These are phyloP conservation scores for Macadamia integrifolia DNA, from an alignment of 164 flowering plant species.

Conservation along the genomic window DNA sequence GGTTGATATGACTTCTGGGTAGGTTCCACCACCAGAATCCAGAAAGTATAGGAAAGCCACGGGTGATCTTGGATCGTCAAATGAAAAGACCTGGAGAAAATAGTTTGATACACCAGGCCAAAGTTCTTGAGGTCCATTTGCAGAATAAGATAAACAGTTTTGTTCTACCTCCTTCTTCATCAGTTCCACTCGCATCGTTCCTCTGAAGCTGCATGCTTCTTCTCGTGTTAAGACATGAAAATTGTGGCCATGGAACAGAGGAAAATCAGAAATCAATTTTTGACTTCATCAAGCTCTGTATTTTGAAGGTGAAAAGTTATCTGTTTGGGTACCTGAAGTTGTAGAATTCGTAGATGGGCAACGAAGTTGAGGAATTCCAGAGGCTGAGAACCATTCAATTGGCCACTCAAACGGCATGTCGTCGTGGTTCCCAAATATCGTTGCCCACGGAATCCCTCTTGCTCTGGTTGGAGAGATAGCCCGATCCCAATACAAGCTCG, in stretches of 20 bases:
- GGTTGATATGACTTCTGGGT: constrained; percentile 74
- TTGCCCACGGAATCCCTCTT: constrained; percentile 78
- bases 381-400: constrained; percentile 71
- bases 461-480: constrained; percentile 63
- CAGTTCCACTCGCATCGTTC: constrained; percentile 60
- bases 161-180: constrained; percentile 46
- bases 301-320: too few relatives aligned
- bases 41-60: constrained; percentile 63
- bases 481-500: constrained; percentile 80
- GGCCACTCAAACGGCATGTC: constrained; percentile 89
- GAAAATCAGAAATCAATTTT: too few relatives aligned
- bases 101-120: constrained; percentile 94
- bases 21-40: constrained; percentile 94
- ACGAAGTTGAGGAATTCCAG: constrained; percentile 54
- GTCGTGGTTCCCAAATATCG: constrained; percentile 82
- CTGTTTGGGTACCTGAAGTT: constrained; percentile 25
- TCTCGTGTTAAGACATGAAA: constrained; percentile 24
- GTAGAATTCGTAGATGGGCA: constrained; percentile 35
- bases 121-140: constrained; percentile 54
- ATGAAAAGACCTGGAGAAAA: constrained; percentile 49
- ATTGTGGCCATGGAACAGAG: not conserved
- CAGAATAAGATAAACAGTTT: constrained; percentile 42
- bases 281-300: too few relatives aligned
- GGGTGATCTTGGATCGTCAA: constrained; percentile 27
- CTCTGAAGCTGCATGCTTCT: constrained; percentile 53